Evolutionary conservation across 2,329 filamentous ascomycete species (phyloP).

Genomic region (Ophiostoma fasciatum): DNA sequence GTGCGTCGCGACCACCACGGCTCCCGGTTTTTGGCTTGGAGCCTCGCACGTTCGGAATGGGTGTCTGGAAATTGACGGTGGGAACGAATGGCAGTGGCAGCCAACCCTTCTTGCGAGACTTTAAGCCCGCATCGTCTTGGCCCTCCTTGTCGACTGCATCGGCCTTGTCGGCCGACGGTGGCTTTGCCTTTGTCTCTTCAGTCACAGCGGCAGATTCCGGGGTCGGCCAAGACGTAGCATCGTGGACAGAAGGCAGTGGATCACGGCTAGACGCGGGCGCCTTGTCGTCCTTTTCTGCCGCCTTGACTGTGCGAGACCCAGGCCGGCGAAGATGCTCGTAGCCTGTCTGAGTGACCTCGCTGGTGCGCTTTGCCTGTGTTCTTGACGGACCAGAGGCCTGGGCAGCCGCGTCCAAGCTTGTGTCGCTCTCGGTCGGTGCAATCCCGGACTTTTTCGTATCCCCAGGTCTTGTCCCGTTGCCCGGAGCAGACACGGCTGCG

Average conservation of each 20-base stretch:
- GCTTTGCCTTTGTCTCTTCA: constrained; percentile 60
- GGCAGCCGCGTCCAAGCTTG: not conserved
- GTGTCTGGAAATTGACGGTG: constrained; percentile 75
- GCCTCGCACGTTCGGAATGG: constrained; percentile 40
- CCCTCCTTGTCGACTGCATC: constrained; percentile 49
- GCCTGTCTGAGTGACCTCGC: constrained; percentile 24
- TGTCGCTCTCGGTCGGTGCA: not conserved
- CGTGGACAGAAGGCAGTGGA: constrained; percentile 50
- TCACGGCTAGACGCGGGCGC: constrained; percentile 13
- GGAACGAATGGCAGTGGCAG: constrained; percentile 70
- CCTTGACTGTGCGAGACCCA: constrained; percentile 30
- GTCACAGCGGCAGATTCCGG: constrained; percentile 59
- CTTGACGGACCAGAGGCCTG: too few species aligned
- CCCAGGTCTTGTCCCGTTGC: constrained; percentile 5
- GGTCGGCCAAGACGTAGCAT: constrained; percentile 78
- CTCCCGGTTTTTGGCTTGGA: constrained; percentile 35
- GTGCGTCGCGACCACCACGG: constrained; percentile 25
- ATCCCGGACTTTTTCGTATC: constrained; percentile 11
- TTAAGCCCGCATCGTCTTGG: constrained; percentile 37
- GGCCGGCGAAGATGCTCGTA: constrained; percentile 26
- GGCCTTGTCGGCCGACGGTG: constrained; percentile 34
- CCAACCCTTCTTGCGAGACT: constrained; percentile 63
- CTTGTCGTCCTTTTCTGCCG: constrained; percentile 28
- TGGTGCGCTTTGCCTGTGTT: constrained; percentile 25
- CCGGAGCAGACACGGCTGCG: constrained; percentile 4